A percentile compares a stretch with the other conserved stretches of the same genome.
phyloP scores from a whole-genome alignment of 148 eudicot genomes.

The Vaccinium corymbosum region DNA sequence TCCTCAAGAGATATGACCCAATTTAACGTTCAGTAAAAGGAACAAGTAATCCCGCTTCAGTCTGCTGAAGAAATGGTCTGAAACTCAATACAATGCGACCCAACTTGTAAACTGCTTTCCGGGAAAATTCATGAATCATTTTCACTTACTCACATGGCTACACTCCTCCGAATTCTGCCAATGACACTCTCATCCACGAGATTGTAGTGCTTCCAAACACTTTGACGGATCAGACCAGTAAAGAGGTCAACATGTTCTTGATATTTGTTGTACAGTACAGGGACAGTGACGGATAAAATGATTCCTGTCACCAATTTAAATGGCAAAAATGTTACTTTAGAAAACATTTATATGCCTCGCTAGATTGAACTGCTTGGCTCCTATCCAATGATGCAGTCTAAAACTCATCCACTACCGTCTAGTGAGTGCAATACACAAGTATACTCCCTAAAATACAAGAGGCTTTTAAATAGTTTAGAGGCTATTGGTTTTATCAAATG shows the following conservation, averaged over 20 bases:
- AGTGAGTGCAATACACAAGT: not conserved
- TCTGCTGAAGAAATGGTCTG: not conserved
- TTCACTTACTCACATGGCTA: constrained; percentile 26
- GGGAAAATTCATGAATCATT: constrained; percentile 31
- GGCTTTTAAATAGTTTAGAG: not conserved
- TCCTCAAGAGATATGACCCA: not conserved
- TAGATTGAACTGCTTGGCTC: not conserved
- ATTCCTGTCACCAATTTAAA: constrained; percentile 42
- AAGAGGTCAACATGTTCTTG: constrained; percentile 48
- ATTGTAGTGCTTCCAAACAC: constrained; percentile 55
- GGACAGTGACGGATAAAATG: constrained; percentile 56
- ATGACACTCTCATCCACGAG: constrained; percentile 61
- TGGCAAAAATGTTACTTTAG: constrained; percentile 2
- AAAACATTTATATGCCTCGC: not conserved
- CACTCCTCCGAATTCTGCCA: constrained; percentile 43
- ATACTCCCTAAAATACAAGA: not conserved
- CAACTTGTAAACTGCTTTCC: not conserved
- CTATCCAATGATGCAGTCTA: not conserved
- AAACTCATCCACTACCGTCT: not conserved
- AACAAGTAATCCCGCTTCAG: not conserved
- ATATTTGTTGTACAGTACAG: constrained; percentile 70
- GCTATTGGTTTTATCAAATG: not conserved
- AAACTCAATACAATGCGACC: not conserved
- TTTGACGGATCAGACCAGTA: constrained; percentile 51
- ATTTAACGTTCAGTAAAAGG: not conserved